A percentile compares a stretch with the other conserved stretches of the same genome.
Evolutionary conservation across 768 basidiomycete species (phyloP).

Genomic region (Lyophyllum decastes): DNA sequence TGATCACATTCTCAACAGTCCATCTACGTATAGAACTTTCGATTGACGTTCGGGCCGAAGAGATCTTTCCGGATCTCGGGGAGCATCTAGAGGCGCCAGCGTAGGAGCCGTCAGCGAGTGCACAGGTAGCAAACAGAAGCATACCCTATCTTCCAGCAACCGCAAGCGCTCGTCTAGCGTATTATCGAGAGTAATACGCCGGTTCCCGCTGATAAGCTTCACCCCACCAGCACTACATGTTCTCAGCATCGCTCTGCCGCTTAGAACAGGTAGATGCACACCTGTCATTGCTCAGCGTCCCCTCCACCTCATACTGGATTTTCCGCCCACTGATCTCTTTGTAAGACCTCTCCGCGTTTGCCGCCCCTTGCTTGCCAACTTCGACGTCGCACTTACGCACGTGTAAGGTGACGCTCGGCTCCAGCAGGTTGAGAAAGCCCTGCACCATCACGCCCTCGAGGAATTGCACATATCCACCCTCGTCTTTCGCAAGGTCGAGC

Average conservation of each 20-base stretch:
- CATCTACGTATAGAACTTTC: constrained; percentile 80
- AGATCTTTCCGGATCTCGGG: constrained; percentile 90
- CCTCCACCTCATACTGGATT: constrained; percentile 60
- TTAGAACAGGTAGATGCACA: constrained; percentile 34
- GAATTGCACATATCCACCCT: constrained; percentile 76
- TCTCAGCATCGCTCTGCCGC: not conserved
- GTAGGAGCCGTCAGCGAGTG: not conserved
- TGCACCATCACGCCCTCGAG: constrained; percentile 85
- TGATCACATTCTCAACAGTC: not conserved
- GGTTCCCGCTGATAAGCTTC: constrained; percentile 67
- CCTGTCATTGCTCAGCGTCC: constrained; percentile 67
- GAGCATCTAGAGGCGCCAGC: constrained; percentile 68
- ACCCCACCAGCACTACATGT: constrained; percentile 78
- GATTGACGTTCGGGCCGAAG: constrained; percentile 88
- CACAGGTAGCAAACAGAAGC: constrained; percentile 23
- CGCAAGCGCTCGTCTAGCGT: constrained; percentile 90
- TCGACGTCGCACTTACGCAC: constrained; percentile 69
- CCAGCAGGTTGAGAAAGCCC: constrained; percentile 81
- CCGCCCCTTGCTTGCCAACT: constrained; percentile 62
- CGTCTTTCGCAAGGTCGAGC: constrained; percentile 60
- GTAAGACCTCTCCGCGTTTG: constrained; percentile 65
- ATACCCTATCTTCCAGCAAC: constrained; percentile 85
- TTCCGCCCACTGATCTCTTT: constrained; percentile 76
- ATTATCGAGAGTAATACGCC: constrained; percentile 90
- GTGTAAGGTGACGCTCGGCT: constrained; percentile 66